These are phyloP conservation scores for Pyrenochaeta sp. DNA, from an alignment of 2,329 filamentous ascomycete genomes.

Conservation along the genomic window DNA sequence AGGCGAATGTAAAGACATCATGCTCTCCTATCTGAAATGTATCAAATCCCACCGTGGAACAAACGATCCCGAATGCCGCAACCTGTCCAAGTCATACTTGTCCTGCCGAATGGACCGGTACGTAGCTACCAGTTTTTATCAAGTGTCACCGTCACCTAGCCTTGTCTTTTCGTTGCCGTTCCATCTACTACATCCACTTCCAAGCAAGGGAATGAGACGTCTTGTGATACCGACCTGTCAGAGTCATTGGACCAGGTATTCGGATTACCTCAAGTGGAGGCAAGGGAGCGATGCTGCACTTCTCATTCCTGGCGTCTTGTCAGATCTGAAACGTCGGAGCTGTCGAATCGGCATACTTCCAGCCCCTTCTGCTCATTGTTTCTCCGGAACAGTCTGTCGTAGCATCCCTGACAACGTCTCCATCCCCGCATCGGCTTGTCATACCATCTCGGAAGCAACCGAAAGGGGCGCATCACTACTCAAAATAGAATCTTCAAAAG, in stretches of 20 bases:
- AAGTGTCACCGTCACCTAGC: constrained; percentile 7
- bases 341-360: constrained; percentile 31
- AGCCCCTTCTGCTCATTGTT: constrained; percentile 22
- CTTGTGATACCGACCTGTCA: constrained; percentile 46
- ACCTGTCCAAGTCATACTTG: constrained; percentile 87
- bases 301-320: constrained; percentile 33
- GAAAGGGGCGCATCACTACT: constrained; percentile 20
- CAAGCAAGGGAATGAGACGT: constrained; percentile 31
- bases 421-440: constrained; percentile 28
- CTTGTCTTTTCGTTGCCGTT: constrained; percentile 11
- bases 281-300: constrained; percentile 33
- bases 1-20: constrained; percentile 94
- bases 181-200: constrained; percentile 4
- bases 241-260: constrained; percentile 37
- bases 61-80: constrained; percentile 86
- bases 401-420: constrained; percentile 20
- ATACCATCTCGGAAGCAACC: constrained; percentile 35
- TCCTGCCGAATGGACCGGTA: constrained; percentile 94
- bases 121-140: constrained; percentile 47
- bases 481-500: constrained; percentile 12
- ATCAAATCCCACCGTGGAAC: constrained; percentile 84
- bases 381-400: constrained; percentile 17
- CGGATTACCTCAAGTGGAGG: constrained; percentile 24
- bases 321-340: constrained; percentile 37
- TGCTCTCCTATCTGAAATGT: constrained; percentile 84